These are phyloP conservation scores for Didymella segeticola DNA, from an alignment of 2,329 filamentous ascomycete genomes.

Conservation along the genomic window DNA sequence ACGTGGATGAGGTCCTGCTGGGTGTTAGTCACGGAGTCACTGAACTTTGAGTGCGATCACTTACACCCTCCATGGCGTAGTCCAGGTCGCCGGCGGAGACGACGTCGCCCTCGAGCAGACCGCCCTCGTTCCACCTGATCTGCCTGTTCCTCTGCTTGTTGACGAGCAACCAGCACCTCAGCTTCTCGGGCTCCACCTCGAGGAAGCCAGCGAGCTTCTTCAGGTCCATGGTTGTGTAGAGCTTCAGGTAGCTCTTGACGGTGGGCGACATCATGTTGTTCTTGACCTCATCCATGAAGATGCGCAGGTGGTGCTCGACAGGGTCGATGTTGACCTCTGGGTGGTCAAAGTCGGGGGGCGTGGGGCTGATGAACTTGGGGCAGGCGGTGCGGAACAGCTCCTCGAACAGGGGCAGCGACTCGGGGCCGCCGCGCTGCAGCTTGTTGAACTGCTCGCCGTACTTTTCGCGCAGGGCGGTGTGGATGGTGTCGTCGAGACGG, in stretches of 20 bases:
- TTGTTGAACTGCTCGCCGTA: slow-evolving; percentile 98
- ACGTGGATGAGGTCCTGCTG: slow-evolving; percentile 92
- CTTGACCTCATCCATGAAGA: slow-evolving; percentile 99
- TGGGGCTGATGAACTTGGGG: slow-evolving; percentile 99
- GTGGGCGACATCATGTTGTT: slow-evolving; percentile 98
- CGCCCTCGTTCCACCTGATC: slow-evolving; percentile 89
- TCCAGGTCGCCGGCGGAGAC: slow-evolving; percentile 95
- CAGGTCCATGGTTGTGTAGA: slow-evolving; percentile 99
- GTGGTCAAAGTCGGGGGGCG: slow-evolving; percentile 97
- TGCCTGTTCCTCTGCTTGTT: slow-evolving; percentile 99
- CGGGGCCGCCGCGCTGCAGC: slow-evolving; percentile 94
- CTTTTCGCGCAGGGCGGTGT: slow-evolving; percentile 97
- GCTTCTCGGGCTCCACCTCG: slow-evolving; percentile 94
- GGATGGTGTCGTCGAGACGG: slow-evolving; percentile 96
- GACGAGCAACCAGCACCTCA: slow-evolving; percentile 90
- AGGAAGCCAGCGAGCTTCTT: slow-evolving; percentile 98
- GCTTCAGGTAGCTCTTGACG: slow-evolving; percentile 96
- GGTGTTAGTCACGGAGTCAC: slow-evolving; percentile 29
- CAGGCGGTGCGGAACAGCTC: slow-evolving; percentile 97
- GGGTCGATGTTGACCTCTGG: slow-evolving; percentile 95
- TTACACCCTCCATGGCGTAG: slow-evolving; percentile 92
- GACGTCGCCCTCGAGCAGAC: slow-evolving; percentile 87
- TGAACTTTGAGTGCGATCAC: slow-evolving; percentile 50
- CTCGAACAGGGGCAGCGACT: slow-evolving; percentile 95
- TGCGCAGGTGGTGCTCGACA: slow-evolving; percentile 92